Percentiles rank a stretch among this genome's conserved stretches.
Evolutionary conservation across 306 rosid species (phyloP).

Genomic region (Senna siamea): DNA sequence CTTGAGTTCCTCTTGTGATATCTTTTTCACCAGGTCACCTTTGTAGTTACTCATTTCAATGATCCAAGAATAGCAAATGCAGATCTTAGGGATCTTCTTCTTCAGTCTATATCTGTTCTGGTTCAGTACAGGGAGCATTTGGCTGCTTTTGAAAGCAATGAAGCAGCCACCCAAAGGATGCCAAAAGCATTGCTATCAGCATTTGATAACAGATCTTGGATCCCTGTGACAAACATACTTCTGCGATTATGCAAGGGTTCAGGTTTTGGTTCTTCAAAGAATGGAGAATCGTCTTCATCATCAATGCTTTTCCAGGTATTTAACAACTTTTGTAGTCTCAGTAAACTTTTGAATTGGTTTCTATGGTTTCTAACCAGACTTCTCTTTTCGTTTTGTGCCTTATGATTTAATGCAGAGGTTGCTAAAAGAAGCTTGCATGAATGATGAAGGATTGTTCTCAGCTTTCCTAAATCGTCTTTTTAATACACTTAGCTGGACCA

Average conservation of each 20-base stretch:
- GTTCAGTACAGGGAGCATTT: conserved; percentile 89
- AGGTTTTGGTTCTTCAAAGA: conserved; percentile 86
- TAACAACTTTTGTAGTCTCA: background rate
- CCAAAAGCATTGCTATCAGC: conserved; percentile 87
- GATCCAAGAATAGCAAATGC: conserved; percentile 96
- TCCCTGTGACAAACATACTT: conserved; percentile 87
- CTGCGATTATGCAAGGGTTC: conserved; percentile 91
- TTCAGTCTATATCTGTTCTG: conserved; percentile 90
- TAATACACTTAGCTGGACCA: conserved; percentile 96
- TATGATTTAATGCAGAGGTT: conserved; percentile 62
- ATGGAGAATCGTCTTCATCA: conserved; percentile 89
- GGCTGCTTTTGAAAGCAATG: conserved; percentile 84
- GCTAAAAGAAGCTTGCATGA: conserved; percentile 80
- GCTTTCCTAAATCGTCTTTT: conserved; percentile 94
- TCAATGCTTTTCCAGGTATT: conserved; percentile 83
- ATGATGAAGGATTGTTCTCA: conserved; percentile 80
- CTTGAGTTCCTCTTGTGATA: conserved; percentile 28
- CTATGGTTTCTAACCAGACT: conserved; percentile 37
- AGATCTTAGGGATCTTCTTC: conserved; percentile 93
- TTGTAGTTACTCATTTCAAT: conserved; percentile 90
- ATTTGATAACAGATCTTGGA: conserved; percentile 98
- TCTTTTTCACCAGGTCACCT: conserved; percentile 74
- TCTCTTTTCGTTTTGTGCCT: conserved; percentile 17
- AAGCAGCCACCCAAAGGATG: conserved; percentile 79
- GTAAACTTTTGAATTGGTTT: too few species aligned